A percentile compares a stretch with the other conserved stretches of the same genome.
Conservation (phyloP, 345 rosid species). For the Melaleuca quinquenervia region DNA sequence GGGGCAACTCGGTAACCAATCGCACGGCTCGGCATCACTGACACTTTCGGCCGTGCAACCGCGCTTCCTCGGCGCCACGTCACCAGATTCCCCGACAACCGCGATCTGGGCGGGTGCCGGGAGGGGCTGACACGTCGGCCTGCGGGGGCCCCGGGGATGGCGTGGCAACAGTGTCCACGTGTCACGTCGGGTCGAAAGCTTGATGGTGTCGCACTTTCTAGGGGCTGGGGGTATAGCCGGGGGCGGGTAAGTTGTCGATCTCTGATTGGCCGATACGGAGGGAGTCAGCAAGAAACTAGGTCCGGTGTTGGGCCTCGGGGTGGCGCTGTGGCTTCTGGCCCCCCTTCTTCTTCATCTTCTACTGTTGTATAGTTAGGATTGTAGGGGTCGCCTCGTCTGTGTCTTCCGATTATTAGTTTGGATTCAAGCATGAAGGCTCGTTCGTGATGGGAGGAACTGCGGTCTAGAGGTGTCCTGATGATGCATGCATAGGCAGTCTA, state of each 20-base stretch:
- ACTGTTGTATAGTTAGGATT: not conserved
- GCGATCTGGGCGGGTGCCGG: not conserved
- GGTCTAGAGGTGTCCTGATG: not conserved
- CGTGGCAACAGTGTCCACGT: constrained; percentile 10
- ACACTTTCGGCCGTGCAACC: no score
- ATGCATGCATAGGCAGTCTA: not conserved
- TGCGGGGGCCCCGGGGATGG: not conserved
- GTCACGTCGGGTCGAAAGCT: not conserved
- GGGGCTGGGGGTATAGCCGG: not conserved
- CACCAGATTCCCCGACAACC: not conserved
- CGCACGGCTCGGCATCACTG: no score
- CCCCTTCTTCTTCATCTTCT: not conserved
- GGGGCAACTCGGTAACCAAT: no score
- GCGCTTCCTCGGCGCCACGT: not conserved
- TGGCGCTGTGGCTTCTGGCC: not conserved
- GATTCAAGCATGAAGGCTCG: not conserved
- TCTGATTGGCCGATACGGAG: not conserved
- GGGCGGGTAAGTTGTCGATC: not conserved
- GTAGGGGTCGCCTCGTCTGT: not conserved
- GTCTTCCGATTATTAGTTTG: not conserved
- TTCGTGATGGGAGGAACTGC: no score
- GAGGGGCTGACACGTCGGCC: not conserved
- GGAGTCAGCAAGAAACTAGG: not conserved
- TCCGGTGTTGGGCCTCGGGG: not conserved
- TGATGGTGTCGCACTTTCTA: not conserved